phyloP scores from a whole-genome alignment of 139 green algal genomes.

The Zygnema circumcarinatum region DNA sequence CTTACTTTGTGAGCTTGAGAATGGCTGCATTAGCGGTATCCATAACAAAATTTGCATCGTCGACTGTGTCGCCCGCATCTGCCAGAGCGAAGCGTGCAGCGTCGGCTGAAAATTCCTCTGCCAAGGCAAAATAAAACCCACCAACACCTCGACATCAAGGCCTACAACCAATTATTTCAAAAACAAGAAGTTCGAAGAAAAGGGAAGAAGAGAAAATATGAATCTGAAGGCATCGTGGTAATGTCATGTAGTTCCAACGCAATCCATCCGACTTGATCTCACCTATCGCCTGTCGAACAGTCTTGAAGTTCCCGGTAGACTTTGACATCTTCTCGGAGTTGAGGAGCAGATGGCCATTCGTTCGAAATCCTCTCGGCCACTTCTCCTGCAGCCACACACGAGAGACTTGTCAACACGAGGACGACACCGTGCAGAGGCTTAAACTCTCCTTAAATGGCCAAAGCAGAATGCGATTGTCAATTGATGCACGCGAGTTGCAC shows the following conservation, averaged over 20 bases:
- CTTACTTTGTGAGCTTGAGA: conserved; percentile 81
- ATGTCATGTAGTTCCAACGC: too few relatives aligned
- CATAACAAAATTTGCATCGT: conserved; percentile 98
- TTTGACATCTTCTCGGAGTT: conserved; percentile 99
- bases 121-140: not conserved
- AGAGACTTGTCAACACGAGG: too few relatives aligned
- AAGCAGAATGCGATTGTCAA: too few relatives aligned
- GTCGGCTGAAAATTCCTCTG: conserved; percentile 86
- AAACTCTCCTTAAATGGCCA: too few relatives aligned
- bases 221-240: too few relatives aligned
- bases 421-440: too few relatives aligned
- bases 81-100: conserved; percentile 93
- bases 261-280: too few relatives aligned
- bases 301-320: conserved; percentile 82
- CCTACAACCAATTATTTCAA: conserved; percentile 12
- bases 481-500: too few relatives aligned
- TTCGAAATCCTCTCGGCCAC: conserved; percentile 80
- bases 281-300: conserved; percentile 75
- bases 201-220: not conserved
- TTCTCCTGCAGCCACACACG: conserved; percentile 47
- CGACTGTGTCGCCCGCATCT: conserved; percentile 93
- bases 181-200: too few relatives aligned
- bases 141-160: not conserved
- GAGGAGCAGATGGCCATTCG: conserved; percentile 97
- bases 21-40: conserved; percentile 92